Base-by-base conservation (phyloP, 164 flowering plant species). In the Umbellularia californica region DNA sequence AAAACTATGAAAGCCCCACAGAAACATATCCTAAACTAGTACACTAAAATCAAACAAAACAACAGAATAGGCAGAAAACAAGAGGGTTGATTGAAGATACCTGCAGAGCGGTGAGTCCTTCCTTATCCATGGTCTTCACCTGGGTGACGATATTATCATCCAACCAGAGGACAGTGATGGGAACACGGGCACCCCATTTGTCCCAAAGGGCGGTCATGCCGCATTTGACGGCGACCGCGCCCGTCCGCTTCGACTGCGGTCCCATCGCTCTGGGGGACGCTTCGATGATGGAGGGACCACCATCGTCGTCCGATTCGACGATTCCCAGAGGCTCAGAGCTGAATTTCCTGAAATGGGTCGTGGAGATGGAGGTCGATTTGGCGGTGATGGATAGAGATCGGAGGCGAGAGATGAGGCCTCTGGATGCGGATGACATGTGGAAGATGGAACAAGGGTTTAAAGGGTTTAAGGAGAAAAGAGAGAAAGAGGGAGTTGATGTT, bases 141-240 rank as follows among this genome's bases (percentile, higher is more conserved):
- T 93, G 99, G 17, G 92, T 80, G 3, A 95, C 96, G 65, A 95
- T 81, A 76, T 93, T 93, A 70, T 93, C 98, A 63, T 95, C 99
- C 71, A 95, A 70, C 95, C 94, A 93, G 24, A 95, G 89, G 4
- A 95, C 66, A 17, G 89, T 75, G 7, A 91, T 85, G 30, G 99
- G 99, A 78, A 95, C 74, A 83, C 97, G 83, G 14, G 83, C 84
- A 7, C 99, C 98, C 99, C 99, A 95, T 77, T 93, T 95, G 71
- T 95, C 97, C 99, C 98, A 95, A 30, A 87, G 79, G 1, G 94
- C 97, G 3, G 92, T 82, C 98, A 95, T 95, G 41, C 98, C 98
- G 74, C 96, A 93, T 76, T 95, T 93, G 25, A 95, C 79, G 17
- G 97, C 99, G 51, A 95, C 89, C 2, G 83, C 81, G 1, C 99